Evolutionary conservation across 2,329 filamentous ascomycete genomes (phyloP).

Genomic region (Xylogone sp.): DNA sequence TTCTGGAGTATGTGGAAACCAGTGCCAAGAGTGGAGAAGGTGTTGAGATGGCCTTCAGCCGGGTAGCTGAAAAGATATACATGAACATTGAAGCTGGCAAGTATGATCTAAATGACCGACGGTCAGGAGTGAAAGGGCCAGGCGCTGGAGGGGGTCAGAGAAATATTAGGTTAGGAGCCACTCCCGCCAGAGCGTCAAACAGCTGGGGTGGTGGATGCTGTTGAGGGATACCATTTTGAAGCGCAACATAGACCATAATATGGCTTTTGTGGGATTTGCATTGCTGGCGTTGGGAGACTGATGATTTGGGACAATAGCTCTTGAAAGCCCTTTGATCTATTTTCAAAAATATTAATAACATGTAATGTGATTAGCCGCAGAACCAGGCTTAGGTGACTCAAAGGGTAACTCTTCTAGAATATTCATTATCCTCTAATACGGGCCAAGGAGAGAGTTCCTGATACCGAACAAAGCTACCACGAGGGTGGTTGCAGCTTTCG

Average conservation of each 20-base stretch:
- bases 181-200: conserved; percentile 12
- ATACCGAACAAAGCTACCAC: not conserved
- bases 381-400: too few relatives aligned
- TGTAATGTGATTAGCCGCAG: not conserved
- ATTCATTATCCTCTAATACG: too few relatives aligned
- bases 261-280: conserved; percentile 6
- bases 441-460: too few relatives aligned
- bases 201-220: conserved; percentile 24
- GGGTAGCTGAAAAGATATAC: conserved; percentile 93
- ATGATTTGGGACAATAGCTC: too few relatives aligned
- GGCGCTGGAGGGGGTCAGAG: conserved; percentile 40
- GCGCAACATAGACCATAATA: too few relatives aligned
- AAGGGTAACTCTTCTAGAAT: too few relatives aligned
- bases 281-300: conserved; percentile 15
- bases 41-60: conserved; percentile 88
- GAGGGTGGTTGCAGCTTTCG: not conserved
- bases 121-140: conserved; percentile 83
- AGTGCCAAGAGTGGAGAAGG: conserved; percentile 93
- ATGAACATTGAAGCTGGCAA: conserved; percentile 89
- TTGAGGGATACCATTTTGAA: conserved; percentile 8
- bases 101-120: conserved; percentile 90
- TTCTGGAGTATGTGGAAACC: conserved; percentile 93
- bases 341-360: not conserved
- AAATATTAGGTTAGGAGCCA: conserved; percentile 40
- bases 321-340: too few relatives aligned